Evolutionary conservation across 345 rosid genomes (phyloP), one percentile per base, ranked within the genome.

Genomic region (Salix exigua): DNA sequence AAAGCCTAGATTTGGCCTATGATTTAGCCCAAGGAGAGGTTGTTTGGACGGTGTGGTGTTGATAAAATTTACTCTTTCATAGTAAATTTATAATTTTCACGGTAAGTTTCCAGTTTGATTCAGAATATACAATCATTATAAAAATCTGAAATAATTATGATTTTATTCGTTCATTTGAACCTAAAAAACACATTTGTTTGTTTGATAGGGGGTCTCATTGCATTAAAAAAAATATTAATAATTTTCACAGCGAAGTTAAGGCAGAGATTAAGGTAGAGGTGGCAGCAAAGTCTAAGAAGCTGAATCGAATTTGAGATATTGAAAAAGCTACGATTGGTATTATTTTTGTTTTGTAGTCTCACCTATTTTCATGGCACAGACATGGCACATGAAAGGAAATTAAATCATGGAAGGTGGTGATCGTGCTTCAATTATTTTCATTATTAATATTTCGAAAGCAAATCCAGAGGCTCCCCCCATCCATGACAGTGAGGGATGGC

Each of bases 91-190:
- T 30, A 0, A 30, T 30, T 30, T 30, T 2, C 31, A 30, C 31
- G 31, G 3, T 2, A 30, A 30, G 31, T 30, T 31, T 31, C 5
- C 4, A 31, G 5, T 31, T 31, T 31, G 33, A 31, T 3, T 31
- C 0, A 31, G 33, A 31, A 31, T 0, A 0, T 31, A 31, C 4
- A 3, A 3, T 31, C 0, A 31, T 31, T 4, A 0, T 31, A 31
- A 31, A 0, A 31, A 0, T 30, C 4, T 0, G 31, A 3, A 0
- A 31, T 4, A 31, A 31, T 0, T 31, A 4, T 0, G 33, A 31
- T 3, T 31, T 31, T 31, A 31, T 4, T 31, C 4, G 5, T 4
- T 31, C 0, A 31, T 0, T 2, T 4, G 0, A 0, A 0, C 0
- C 5, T 31, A 31, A 31, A 31, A 31, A 31, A 31, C 4, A 31